These are phyloP conservation scores for Globisporangium paddicum DNA, from an alignment of 352 stramenopile genomes.

Conservation along the genomic window DNA sequence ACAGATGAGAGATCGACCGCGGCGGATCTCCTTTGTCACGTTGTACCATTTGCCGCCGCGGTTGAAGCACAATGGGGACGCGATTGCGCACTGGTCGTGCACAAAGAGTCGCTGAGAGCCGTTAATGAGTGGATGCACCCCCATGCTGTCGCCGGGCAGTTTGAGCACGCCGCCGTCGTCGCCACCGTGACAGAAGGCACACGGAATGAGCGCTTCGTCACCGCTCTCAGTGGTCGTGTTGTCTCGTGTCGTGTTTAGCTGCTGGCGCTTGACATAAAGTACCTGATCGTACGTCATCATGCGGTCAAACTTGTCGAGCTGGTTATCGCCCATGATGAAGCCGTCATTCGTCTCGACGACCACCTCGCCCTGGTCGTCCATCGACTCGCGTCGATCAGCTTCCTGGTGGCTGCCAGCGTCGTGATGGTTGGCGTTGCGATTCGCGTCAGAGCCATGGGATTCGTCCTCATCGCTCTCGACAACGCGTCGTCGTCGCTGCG, in stretches of 20 bases:
- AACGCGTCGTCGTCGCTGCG: constrained; percentile 1
- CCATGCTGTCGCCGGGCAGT: constrained; percentile 74
- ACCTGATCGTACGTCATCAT: constrained; percentile 60
- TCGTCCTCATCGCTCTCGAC: constrained; percentile 15
- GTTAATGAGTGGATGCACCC: constrained; percentile 61
- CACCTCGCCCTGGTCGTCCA: constrained; percentile 34
- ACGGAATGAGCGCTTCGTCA: constrained; percentile 55
- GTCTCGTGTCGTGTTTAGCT: constrained; percentile 21
- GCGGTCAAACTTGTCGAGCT: constrained; percentile 75
- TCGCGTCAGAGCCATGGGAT: background rate
- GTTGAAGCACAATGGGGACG: constrained; percentile 81
- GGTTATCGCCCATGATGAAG: constrained; percentile 78
- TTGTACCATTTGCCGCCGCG: constrained; percentile 79
- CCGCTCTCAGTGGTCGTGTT: constrained; percentile 21
- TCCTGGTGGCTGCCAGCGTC: constrained; percentile 7
- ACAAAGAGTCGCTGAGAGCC: constrained; percentile 74
- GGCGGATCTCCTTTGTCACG: constrained; percentile 75
- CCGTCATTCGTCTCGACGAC: constrained; percentile 82
- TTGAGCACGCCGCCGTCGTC: constrained; percentile 69
- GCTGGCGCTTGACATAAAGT: constrained; percentile 45
- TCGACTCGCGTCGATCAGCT: constrained; percentile 9
- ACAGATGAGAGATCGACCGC: constrained; percentile 61
- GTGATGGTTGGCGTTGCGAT: constrained; percentile 1
- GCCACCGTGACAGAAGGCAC: constrained; percentile 73
- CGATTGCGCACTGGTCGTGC: constrained; percentile 83